A percentile compares a stretch with the other conserved stretches of the same genome.
phyloP scores from a whole-genome alignment of 495 filamentous ascomycete species.

The Tricharina praecox region DNA sequence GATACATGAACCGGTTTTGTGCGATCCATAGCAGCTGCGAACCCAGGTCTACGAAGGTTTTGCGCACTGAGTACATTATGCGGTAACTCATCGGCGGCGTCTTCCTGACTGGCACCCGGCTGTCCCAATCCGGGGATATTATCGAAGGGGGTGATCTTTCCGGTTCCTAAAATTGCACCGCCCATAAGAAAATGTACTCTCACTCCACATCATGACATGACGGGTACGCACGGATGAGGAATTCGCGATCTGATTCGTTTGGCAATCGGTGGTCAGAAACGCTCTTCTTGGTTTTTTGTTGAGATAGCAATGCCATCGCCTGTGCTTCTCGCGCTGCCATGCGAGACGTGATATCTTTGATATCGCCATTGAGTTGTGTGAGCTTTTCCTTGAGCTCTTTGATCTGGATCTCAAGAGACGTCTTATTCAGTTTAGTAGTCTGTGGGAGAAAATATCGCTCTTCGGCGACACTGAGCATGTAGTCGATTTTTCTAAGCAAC shows the following conservation, averaged over 20 bases:
- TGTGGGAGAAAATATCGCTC: conserved; percentile 1
- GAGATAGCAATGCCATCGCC: conserved; percentile 31
- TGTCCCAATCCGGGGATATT: conserved; percentile 43
- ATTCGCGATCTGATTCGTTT: conserved; percentile 70
- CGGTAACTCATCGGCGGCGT: too few relatives aligned
- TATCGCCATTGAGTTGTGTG: conserved; percentile 43
- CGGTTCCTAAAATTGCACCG: conserved; percentile 47
- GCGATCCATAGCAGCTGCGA: conserved; percentile 34
- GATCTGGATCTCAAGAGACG: conserved; percentile 19
- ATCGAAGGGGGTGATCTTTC: conserved; percentile 92
- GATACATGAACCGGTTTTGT: not conserved
- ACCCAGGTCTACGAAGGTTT: conserved; percentile 64
- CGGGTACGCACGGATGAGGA: conserved; percentile 48
- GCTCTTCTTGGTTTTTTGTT: too few relatives aligned
- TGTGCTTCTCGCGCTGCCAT: conserved; percentile 52
- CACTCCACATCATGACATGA: not conserved
- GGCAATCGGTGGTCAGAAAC: conserved; percentile 38
- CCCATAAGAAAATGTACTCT: too few relatives aligned
- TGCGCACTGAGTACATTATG: conserved; percentile 67
- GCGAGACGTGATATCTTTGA: conserved; percentile 58
- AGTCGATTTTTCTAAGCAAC: conserved; percentile 12
- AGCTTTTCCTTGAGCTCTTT: conserved; percentile 42
- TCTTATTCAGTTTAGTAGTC: conserved; percentile 6
- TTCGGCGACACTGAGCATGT: conserved; percentile 7
- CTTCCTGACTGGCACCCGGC: conserved; percentile 34